A percentile compares a stretch with the other conserved stretches of the same genome.
phyloP scores from a whole-genome alignment of 2,329 filamentous ascomycete genomes.

The Fusarium globosum region DNA sequence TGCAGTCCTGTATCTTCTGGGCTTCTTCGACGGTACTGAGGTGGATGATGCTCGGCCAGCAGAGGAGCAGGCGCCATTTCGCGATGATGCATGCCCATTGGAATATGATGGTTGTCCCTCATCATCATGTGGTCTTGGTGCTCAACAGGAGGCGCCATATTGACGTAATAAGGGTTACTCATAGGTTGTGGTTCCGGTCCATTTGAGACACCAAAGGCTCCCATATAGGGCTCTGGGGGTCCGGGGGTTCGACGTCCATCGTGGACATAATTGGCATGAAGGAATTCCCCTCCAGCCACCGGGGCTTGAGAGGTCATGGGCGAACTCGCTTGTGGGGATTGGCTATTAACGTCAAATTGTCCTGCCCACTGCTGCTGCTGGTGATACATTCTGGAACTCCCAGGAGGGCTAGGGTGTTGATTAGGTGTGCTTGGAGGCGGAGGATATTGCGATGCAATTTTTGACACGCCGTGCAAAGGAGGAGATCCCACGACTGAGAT shows the following conservation, averaged over 20 bases:
- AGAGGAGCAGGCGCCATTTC: slow-evolving; percentile 40
- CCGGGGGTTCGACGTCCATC: slow-evolving; percentile 54
- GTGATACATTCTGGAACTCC: slow-evolving; percentile 58
- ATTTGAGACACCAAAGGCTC: slow-evolving; percentile 51
- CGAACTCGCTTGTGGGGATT: slow-evolving; percentile 57
- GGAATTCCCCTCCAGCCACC: slow-evolving; percentile 50
- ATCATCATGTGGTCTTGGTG: slow-evolving; percentile 45
- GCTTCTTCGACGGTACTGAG: slow-evolving; percentile 44
- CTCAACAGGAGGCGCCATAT: slow-evolving; percentile 40
- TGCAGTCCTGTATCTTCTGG: slow-evolving; percentile 32
- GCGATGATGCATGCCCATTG: slow-evolving; percentile 43
- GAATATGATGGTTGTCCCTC: slow-evolving; percentile 34
- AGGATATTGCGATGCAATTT: slow-evolving; percentile 55
- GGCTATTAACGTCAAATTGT: slow-evolving; percentile 55
- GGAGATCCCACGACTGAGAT: slow-evolving; percentile 62
- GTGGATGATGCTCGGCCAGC: slow-evolving; percentile 38
- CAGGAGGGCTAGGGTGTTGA: slow-evolving; percentile 62
- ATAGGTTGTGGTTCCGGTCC: slow-evolving; percentile 43
- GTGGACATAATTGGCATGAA: slow-evolving; percentile 52
- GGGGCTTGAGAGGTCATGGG: slow-evolving; percentile 57
- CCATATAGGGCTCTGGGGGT: slow-evolving; percentile 52
- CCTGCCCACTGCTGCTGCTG: slow-evolving; percentile 57
- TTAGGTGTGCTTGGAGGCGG: slow-evolving; percentile 50
- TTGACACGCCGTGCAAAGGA: slow-evolving; percentile 57
- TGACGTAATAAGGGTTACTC: slow-evolving; percentile 46